These are phyloP conservation scores for Diaporthe aspalathi DNA, from an alignment of 2,329 filamentous ascomycete genomes.

Conservation along the genomic window DNA sequence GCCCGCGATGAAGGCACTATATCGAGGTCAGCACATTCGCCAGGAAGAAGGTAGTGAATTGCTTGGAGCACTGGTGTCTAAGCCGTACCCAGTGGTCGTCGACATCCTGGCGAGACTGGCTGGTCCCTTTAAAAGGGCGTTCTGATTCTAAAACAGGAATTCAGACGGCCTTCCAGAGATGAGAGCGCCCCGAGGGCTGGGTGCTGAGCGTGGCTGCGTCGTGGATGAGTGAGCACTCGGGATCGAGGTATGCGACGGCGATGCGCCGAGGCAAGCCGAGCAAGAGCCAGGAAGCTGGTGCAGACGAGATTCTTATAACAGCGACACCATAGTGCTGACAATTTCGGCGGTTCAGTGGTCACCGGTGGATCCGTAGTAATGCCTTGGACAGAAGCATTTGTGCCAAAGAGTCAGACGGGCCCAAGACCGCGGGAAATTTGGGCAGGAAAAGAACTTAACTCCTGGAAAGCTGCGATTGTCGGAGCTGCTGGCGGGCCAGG, in stretches of 20 bases:
- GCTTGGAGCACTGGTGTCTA: neutral
- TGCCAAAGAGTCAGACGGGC: conserved; percentile 8
- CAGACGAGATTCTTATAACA: conserved; percentile 1
- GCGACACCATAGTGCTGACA: conserved; percentile 14
- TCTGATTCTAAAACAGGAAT: no score
- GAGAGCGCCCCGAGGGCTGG: neutral
- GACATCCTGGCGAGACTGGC: conserved; percentile 54
- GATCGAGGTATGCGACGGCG: neutral
- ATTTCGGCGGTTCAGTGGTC: conserved; percentile 7
- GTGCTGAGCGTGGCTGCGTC: neutral
- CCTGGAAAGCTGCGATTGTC: conserved; percentile 28
- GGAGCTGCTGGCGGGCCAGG: conserved; percentile 15
- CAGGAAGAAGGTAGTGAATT: neutral
- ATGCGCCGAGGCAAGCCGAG: conserved; percentile 21
- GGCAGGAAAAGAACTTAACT: conserved; percentile 24
- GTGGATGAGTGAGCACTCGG: neutral
- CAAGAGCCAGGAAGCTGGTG: conserved; percentile 6
- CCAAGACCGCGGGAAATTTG: conserved; percentile 2
- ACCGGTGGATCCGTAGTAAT: neutral
- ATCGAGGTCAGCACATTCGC: conserved; percentile 39
- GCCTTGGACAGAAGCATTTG: neutral
- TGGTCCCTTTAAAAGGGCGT: neutral
- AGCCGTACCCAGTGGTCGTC: conserved; percentile 59
- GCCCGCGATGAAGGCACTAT: conserved; percentile 90
- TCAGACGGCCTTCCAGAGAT: neutral